These are phyloP conservation scores for Zygosaccharomyces kombuchaensis DNA, from an alignment of 805 yeast genomes.

Conservation along the genomic window DNA sequence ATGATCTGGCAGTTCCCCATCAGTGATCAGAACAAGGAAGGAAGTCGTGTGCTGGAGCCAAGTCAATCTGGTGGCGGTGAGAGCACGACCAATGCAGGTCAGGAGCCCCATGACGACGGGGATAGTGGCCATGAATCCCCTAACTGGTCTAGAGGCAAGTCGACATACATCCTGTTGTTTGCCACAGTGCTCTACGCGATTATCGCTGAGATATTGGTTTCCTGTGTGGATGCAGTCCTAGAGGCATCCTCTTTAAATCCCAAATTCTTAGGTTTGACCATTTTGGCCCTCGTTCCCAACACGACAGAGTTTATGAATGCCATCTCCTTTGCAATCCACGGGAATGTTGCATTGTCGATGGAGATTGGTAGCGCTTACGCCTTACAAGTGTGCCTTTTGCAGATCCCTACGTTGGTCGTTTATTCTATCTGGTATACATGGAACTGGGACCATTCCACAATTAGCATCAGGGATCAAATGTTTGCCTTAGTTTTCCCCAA, in stretches of 20 bases:
- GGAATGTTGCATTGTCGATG: constrained; percentile 94
- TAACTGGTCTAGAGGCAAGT: constrained; percentile 87
- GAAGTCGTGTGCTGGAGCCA: constrained; percentile 12
- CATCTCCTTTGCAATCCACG: constrained; percentile 91
- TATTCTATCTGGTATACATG: constrained; percentile 55
- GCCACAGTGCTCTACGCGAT: constrained; percentile 87
- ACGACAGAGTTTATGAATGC: constrained; percentile 97
- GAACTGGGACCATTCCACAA: constrained; percentile 31
- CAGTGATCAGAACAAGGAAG: constrained; percentile 29
- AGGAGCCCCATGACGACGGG: constrained; percentile 29
- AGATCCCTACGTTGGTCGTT: constrained; percentile 84
- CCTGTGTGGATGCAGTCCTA: constrained; percentile 85
- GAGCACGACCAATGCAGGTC: constrained; percentile 12
- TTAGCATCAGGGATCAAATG: constrained; percentile 40
- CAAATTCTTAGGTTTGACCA: constrained; percentile 86
- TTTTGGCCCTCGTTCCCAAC: constrained; percentile 93
- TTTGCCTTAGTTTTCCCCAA: constrained; percentile 87
- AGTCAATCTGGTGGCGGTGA: constrained; percentile 5
- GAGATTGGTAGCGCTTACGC: constrained; percentile 98
- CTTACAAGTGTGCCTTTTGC: constrained; percentile 87
- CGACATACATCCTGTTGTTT: constrained; percentile 72
- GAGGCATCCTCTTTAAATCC: constrained; percentile 71
- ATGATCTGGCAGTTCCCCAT: constrained; percentile 84
- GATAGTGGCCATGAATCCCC: constrained; percentile 93
- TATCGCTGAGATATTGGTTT: constrained; percentile 91